phyloP scores from a whole-genome alignment of 495 filamentous ascomycete genomes.

The Margaritispora aquatica region DNA sequence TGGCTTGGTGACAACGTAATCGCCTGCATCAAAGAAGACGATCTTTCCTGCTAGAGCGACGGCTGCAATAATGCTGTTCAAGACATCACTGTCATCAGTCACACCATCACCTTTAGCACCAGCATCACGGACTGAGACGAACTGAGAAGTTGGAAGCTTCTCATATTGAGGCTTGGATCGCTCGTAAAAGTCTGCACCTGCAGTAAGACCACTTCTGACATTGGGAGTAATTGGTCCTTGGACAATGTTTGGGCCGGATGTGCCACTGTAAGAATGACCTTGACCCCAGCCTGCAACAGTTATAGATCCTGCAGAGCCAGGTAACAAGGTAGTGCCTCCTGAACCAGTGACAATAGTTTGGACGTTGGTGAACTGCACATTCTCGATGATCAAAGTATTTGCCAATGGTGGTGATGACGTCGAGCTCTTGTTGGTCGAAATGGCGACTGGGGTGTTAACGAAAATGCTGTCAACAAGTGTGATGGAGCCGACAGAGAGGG shows the following conservation, averaged over 20 bases:
- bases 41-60: slow-evolving; percentile 6
- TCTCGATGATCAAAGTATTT: slow-evolving; percentile 54
- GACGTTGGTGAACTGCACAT: slow-evolving; percentile 48
- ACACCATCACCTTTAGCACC: slow-evolving; percentile 42
- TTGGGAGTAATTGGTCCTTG: background rate
- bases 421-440: slow-evolving; percentile 33
- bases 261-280: slow-evolving; percentile 35
- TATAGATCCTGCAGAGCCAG: slow-evolving; percentile 38
- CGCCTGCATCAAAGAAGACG: slow-evolving; percentile 42
- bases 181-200: slow-evolving; percentile 25
- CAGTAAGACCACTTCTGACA: background rate
- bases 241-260: slow-evolving; percentile 24
- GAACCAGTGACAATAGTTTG: slow-evolving; percentile 47
- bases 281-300: slow-evolving; percentile 46
- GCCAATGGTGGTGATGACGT: slow-evolving; percentile 43
- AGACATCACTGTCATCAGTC: slow-evolving; percentile 44
- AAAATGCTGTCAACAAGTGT: slow-evolving; percentile 61
- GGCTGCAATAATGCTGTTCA: slow-evolving; percentile 3
- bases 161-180: slow-evolving; percentile 55
- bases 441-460: slow-evolving; percentile 40
- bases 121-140: slow-evolving; percentile 50
- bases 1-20: slow-evolving; percentile 41
- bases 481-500: slow-evolving; percentile 52
- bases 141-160: slow-evolving; percentile 37
- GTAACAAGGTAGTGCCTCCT: slow-evolving; percentile 38